A percentile compares a stretch with the other conserved stretches of the same genome.
These are phyloP conservation scores for Penicillium tannophilum DNA, from an alignment of 495 filamentous ascomycete genomes.

Conservation along the genomic window DNA sequence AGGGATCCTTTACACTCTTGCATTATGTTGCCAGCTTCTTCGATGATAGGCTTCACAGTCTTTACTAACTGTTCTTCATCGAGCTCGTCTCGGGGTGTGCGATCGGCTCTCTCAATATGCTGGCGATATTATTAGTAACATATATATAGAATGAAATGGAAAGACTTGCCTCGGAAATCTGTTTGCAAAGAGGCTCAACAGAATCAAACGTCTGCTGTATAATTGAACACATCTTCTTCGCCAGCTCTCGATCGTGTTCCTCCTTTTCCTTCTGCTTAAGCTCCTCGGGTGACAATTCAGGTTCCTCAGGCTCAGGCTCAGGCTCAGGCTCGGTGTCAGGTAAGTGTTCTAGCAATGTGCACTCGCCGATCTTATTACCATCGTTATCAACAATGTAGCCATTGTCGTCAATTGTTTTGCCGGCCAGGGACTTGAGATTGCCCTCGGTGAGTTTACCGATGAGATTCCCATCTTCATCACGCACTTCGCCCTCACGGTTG, in stretches of 20 bases:
- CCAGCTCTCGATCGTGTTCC: constrained; percentile 63
- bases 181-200: constrained; percentile 75
- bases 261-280: constrained; percentile 50
- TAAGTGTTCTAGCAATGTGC: not conserved
- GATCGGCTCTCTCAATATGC: constrained; percentile 75
- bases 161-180: constrained; percentile 72
- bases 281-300: constrained; percentile 15
- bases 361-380: not conserved
- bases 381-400: not conserved
- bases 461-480: constrained; percentile 70
- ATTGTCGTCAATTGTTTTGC: constrained; percentile 42
- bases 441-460: constrained; percentile 74
- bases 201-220: constrained; percentile 75
- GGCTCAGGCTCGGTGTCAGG: not conserved
- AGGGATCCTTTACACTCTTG: constrained; percentile 81
- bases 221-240: constrained; percentile 68
- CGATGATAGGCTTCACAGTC: constrained; percentile 69
- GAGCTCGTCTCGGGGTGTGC: constrained; percentile 75
- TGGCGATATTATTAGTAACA: constrained; percentile 27
- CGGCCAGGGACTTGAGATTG: constrained; percentile 63
- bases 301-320: not conserved
- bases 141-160: constrained; percentile 1
- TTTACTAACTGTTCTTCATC: constrained; percentile 83
- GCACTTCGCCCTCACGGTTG: constrained; percentile 74
- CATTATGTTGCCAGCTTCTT: constrained; percentile 58